phyloP scores from a whole-genome alignment of 2,329 filamentous ascomycete species.

The Aspergillus flavus region DNA sequence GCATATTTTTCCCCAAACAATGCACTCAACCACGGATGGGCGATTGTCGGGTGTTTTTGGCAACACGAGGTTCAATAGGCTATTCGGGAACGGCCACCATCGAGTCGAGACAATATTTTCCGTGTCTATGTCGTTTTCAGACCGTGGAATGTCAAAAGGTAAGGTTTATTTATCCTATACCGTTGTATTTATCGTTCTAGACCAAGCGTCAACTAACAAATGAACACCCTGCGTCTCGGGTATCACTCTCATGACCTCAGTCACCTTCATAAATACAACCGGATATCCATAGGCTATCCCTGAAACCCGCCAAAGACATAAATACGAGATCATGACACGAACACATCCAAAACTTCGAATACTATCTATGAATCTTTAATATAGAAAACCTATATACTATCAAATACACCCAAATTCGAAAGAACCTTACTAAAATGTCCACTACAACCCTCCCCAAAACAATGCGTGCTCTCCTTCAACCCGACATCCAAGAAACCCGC shows the following conservation, averaged over 20 bases:
- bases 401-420: background rate
- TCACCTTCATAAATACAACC: background rate
- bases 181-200: background rate
- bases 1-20: background rate
- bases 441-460: background rate
- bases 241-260: background rate
- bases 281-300: background rate
- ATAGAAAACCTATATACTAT: background rate
- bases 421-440: background rate
- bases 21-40: too few species aligned
- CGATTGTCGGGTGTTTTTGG: background rate
- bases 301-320: background rate
- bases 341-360: background rate
- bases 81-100: background rate
- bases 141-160: background rate
- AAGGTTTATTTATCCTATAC: background rate
- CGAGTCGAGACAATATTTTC: background rate
- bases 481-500: background rate
- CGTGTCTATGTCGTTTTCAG: too few species aligned
- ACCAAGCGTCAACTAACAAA: background rate
- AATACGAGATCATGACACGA: background rate
- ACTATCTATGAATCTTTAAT: background rate
- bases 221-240: background rate
- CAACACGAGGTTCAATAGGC: background rate
- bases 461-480: conserved; percentile 7